Base-by-base conservation (phyloP, 768 basidiomycete species). In the Leccinum imitatum region DNA sequence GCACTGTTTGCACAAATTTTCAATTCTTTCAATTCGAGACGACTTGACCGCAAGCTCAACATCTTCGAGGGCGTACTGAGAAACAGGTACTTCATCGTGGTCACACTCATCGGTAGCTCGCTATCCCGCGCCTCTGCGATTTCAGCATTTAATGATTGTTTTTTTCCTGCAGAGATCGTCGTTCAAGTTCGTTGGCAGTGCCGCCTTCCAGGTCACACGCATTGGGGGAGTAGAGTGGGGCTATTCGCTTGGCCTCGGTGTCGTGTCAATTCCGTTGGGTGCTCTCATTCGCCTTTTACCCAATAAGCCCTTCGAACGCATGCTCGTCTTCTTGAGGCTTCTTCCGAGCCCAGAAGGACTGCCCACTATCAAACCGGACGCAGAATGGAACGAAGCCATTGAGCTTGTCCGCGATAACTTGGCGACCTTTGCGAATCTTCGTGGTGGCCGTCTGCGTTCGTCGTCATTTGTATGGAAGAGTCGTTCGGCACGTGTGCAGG, bases 1-100 rank as follows among this genome's bases (percentile, higher is more conserved):
- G 93, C 72, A 98, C 97, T 0, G 58, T 98, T 98, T 71, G 91
- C 92, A 30, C 96, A 98, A 74, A 95, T 99, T 65, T 95, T 90
- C 83, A 97, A 95, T 76, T 94, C 93, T 48, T 73, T 98, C 73
- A 99, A 98, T 71, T 93, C 90, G 65, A 82, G 97, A 56, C 82
- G 25, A 27, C 25, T 98, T 50, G 95, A 98, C 68, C 68, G 82
- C 60, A 84, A 85, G 53, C 79, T 95, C 60, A 98, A 99, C 74
- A 84, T 98, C 60, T 93, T 98, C 67, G 87, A 89, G 62, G 93
- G 93, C 46, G 82, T 98, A 31, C 66, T 76, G 44, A 80, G 76
- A 53, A 99, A 99, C 72, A 83, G 75, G 65, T 97, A 91, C 71
- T 98, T 98, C 76, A 82, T 95, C 35, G 75, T 56, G 14, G 91